Evolutionary conservation across 2,329 filamentous ascomycete species (phyloP), one percentile per base, ranked within the genome.

Genomic region (Leptosphaerulina australis): DNA sequence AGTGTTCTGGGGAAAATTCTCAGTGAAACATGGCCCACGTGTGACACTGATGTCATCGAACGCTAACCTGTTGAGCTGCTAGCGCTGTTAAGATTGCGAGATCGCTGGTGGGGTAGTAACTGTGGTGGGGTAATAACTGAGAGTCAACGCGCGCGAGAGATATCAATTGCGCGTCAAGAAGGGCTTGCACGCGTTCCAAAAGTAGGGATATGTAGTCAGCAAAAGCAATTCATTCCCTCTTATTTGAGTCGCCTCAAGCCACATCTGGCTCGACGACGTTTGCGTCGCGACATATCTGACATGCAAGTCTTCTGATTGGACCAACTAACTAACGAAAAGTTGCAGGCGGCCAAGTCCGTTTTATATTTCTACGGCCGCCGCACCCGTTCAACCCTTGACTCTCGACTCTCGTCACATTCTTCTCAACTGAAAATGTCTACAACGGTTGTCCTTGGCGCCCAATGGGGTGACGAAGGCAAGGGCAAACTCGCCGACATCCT

Each of bases 401-500:
- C 37, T 34, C 15, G 30, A 43, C 40, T 38, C 20, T 33, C 20
- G 31, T 46, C 34, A 46, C 43, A 44, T 37, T 36, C 33, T 41
- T 31, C 18, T 22, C 28, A 11, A 43, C 10, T 12, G 48, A 51
- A 59, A 41, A 73, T 74, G 70, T 78, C 79, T 74, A 79, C 81
- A 47, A 84, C 81, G 35, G 78, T 84, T 52, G 79, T 83, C 59
- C 77, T 85, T 58, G 83, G 83, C 52, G 76, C 80, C 64, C 82
- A 85, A 73, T 86, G 81, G 78, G 83, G 82, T 73, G 77, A 83
- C 68, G 80, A 83, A 73, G 79, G 70, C 62, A 83, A 84, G 69
- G 82, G 82, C 56, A 84, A 84, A 68, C 80, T 85, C 56, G 81
- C 82, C 64, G 83, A 82, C 60, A 80, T 81, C 57, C 77, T 82